Percentiles rank a stretch among this genome's conserved stretches.
phyloP scores from a whole-genome alignment of 352 stramenopile genomes.

The Elongisporangium anandrum region DNA sequence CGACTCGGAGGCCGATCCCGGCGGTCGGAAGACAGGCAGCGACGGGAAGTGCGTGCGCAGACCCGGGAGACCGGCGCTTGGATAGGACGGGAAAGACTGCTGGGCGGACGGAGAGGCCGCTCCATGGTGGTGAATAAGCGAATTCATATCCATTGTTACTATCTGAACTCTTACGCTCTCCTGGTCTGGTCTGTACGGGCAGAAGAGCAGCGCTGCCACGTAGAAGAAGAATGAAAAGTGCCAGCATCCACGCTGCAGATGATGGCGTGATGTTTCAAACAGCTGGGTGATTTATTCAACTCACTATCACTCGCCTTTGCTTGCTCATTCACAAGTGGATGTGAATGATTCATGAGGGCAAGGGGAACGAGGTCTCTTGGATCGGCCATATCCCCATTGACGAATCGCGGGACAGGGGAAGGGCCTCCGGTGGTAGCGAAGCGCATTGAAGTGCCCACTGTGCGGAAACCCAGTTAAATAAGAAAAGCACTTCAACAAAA shows the following conservation, averaged over 20 bases:
- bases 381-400: neutral
- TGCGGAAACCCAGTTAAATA: neutral
- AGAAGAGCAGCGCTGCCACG: conserved; percentile 1
- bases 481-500: neutral
- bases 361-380: neutral
- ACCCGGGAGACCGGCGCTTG: conserved; percentile 19
- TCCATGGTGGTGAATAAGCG: conserved; percentile 46
- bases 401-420: neutral
- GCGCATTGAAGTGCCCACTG: neutral
- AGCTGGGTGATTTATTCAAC: neutral
- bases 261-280: neutral
- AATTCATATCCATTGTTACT: conserved; percentile 64
- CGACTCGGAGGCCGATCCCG: conserved; percentile 2
- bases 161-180: conserved; percentile 3
- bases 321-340: neutral
- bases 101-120: conserved; percentile 16
- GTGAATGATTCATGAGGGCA: neutral
- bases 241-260: neutral
- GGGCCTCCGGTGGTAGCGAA: neutral
- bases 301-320: neutral
- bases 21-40: conserved; percentile 23
- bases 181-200: neutral
- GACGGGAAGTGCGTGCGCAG: conserved; percentile 41
- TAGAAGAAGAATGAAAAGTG: conserved; percentile 26
- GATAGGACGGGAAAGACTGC: conserved; percentile 16